Evolutionary conservation across 2,329 filamentous ascomycete species (phyloP), one percentile per base, ranked within the genome.

Genomic region (Biscogniauxia sp.): DNA sequence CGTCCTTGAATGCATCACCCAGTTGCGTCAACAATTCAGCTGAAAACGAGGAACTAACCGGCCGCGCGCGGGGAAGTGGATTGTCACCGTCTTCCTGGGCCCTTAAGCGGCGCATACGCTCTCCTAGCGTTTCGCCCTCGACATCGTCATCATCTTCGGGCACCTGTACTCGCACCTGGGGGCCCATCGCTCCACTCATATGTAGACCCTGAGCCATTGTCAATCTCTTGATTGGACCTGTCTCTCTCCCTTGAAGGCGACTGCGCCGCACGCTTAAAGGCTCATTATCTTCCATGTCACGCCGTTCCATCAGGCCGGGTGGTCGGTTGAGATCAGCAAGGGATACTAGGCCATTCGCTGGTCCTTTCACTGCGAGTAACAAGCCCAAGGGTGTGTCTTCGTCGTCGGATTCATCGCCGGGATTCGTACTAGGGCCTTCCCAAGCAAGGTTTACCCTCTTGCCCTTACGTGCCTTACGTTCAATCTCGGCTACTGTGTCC

Each of bases 241-340:
- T 75, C 51, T 81, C 78, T 17, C 84, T 81, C 45, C 91, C 91
- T 51, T 88, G 84, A 6, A 97, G 81, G 59, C 93, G 84, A 50
- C 89, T 90, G 54, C 91, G 87, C 2, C 93, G 88, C 49, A 83
- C 83, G 69, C 90, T 93, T 20, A 97, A 80, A 0, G 95, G 93
- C 73, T 98, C 95, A 58, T 93, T 95, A 70, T 99, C 95, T 73
- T 99, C 95, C 66, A 95, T 78, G 61, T 96, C 89, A 53, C 92
- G 87, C 68, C 86, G 87, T 72, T 96, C 90, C 80, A 95, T 88
- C 59, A 95, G 75, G 4, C 91, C 91, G 5, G 92, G 74, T 0
- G 91, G 90, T 11, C 87, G 77, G 75, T 87, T 82, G 64, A 88
- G 70, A 76, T 85, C 82, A 60, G 81, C 80, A 62, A 81, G 74